Evolutionary conservation across 768 basidiomycete genomes (phyloP).

Genomic region (Leucocoprinus birnbaumii): DNA sequence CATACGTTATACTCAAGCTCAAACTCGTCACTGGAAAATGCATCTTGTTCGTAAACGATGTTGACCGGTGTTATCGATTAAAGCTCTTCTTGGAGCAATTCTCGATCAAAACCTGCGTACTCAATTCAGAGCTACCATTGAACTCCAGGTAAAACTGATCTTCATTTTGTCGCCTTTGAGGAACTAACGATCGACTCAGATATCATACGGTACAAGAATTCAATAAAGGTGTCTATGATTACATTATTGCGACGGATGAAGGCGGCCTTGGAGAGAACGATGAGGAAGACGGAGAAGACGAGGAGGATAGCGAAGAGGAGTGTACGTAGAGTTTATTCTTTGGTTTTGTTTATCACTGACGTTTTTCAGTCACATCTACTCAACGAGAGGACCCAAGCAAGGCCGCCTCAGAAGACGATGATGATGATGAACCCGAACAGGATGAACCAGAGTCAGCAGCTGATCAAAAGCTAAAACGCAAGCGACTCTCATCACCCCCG

Average conservation of each 20-base stretch:
- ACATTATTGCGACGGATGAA: constrained; percentile 98
- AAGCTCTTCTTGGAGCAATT: constrained; percentile 99
- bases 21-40: constrained; percentile 95
- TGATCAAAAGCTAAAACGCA: constrained; percentile 48
- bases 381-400: constrained; percentile 38
- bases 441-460: constrained; percentile 15
- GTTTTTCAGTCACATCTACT: constrained; percentile 48
- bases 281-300: constrained; percentile 35
- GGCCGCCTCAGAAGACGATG: background rate
- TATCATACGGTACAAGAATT: constrained; percentile 99
- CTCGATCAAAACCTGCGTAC: constrained; percentile 91
- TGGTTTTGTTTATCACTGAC: background rate
- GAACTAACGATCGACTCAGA: constrained; percentile 32
- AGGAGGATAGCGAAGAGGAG: constrained; percentile 31
- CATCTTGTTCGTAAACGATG: constrained; percentile 94
- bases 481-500: constrained; percentile 44
- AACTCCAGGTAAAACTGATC: constrained; percentile 68
- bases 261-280: constrained; percentile 52
- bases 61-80: constrained; percentile 90
- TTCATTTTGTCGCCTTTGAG: background rate
- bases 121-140: constrained; percentile 93
- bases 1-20: constrained; percentile 95
- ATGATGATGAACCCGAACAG: constrained; percentile 19
- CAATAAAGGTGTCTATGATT: constrained; percentile 97
- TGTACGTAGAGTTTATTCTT: constrained; percentile 23